Base-by-base conservation (phyloP, 2,329 filamentous ascomycete genomes). In the Cucurbitaria berberidis region DNA sequence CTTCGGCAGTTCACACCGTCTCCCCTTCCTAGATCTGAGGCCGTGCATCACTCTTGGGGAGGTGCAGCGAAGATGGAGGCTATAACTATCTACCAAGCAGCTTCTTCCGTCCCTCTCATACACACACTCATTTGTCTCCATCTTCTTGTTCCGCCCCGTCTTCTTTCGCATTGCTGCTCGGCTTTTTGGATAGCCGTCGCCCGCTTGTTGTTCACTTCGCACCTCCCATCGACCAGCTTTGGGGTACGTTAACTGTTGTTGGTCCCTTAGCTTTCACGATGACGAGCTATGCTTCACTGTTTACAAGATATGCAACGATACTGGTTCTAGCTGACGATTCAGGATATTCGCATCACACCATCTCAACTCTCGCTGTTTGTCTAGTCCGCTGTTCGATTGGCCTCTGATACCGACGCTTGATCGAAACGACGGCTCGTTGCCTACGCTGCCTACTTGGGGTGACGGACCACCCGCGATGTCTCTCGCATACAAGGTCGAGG, bases 271-370 rank as follows among this genome's bases (percentile, higher is more conserved):
- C 19, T 13, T 39, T 2, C 9, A 22, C 36, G 21, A 39, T n/a
- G n/a, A n/a, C 35, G 22, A 21, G 15, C 6, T 16, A 21, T 39
- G 10, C 35, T 22, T 24, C 3, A 39, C 26, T 22, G 5, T 16
- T 34, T 24, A 39, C 7, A 16, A 5, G 19, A 27, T 11, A 15
- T 10, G 11, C 19, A 19, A 11, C 11, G 35, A 21, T 15, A 10
- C 34, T 43, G 40, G 22, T 9, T 16, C 22, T 9, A 32, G 30
- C 51, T 66, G 26, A 64, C 18, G 18, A 22, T 40, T 16, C 30
- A 71, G 67, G 64, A 67, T 74, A 74, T 73, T 72, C 65, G 65
- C 69, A 73, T 74, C 69, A 71, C 58, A 69, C 62, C 69, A 72
- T 74, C 69, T 68, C 72, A 72, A 60, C 47, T 60, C 57, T 60